Base-by-base conservation (phyloP, 2,329 filamentous ascomycete genomes). In the Apiospora marii region DNA sequence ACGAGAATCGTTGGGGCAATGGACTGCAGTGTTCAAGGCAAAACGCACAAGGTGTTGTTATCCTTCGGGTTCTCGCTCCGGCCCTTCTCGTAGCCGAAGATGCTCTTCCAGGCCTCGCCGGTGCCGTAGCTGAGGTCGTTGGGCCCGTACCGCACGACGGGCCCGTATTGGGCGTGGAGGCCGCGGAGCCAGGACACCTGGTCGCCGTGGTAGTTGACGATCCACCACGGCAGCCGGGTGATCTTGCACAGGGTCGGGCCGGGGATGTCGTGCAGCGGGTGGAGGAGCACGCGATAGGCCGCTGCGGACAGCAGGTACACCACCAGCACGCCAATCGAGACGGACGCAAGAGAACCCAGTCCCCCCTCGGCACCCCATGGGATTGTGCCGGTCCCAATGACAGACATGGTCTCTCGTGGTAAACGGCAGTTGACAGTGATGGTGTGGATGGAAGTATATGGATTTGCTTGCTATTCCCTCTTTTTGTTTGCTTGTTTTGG, bases 161-260 rank as follows among this genome's bases (percentile, higher is more conserved):
- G 73, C 4, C 77, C 77, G 43, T 77, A 78, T 41, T 72, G 68
- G 12, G 71, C 67, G 43, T 79, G 78, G 8, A 77, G 67, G 3
- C 43, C 67, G 22, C 76, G 71, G 71, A 78, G 74, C 76, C 76
- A 79, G 19, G 68, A 46, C 10, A 77, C 73, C 27, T 79, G 72
- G 22, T 72, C 49, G 22, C 78, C 78, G 16, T 51, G 69, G 24
- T 78, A 37, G 19, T 67, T 71, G 4, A 71, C 69, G 3, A 71
- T 53, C 78, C 78, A 79, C 5, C 75, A 79, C 1, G 77, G 78
- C 4, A 78, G 72, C 8, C 78, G 78, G 30, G 43, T 77, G 22
- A 77, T 71, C 16, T 44, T 44, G n/a, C 44, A 44, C 3, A 68
- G 5, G 13, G 7, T 27, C 22, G 67, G 67, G 5, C 67, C 67